Evolutionary conservation across 208 protist genomes (phyloP).

Genomic region (Borovskyia barvae): DNA sequence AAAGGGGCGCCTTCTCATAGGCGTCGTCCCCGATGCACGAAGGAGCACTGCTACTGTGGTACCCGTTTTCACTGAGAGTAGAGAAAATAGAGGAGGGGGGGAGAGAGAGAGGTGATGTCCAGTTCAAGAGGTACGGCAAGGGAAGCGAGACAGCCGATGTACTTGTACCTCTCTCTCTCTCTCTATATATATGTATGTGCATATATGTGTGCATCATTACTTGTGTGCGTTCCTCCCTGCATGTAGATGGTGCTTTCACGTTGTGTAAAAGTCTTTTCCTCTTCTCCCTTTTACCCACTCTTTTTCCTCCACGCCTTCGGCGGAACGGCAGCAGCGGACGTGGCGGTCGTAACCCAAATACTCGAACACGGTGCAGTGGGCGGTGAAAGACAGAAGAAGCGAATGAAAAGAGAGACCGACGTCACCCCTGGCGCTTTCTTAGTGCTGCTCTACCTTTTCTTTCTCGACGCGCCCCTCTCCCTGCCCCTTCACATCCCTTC

Average conservation of each 20-base stretch:
- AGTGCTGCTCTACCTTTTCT: not conserved
- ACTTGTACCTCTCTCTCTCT: not conserved
- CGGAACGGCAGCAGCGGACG: too few relatives aligned
- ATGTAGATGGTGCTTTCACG: not conserved
- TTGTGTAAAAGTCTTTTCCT: not conserved
- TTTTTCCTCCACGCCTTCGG: too few relatives aligned
- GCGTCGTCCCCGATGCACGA: slow-evolving; percentile 46
- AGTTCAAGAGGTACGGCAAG: too few relatives aligned
- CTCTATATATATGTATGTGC: not conserved
- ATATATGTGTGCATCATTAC: not conserved
- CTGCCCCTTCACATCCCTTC: not conserved
- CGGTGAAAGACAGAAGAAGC: too few relatives aligned
- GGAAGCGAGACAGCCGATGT: too few relatives aligned
- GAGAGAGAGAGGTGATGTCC: not conserved
- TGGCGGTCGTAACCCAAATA: too few relatives aligned
- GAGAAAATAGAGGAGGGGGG: not conserved
- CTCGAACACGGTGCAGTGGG: too few relatives aligned
- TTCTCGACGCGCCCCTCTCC: not conserved
- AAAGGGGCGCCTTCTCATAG: too few relatives aligned
- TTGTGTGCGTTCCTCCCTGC: not conserved
- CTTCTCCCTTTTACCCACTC: not conserved
- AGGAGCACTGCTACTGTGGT: slow-evolving; percentile 71
- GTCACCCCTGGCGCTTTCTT: too few relatives aligned
- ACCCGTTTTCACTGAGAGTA: slow-evolving; percentile 60
- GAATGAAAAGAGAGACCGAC: too few relatives aligned